A percentile compares a stretch with the other conserved stretches of the same genome.
These are phyloP conservation scores for Metroxylon sagu DNA, from an alignment of 176 grass and related monocot species.

Conservation along the genomic window DNA sequence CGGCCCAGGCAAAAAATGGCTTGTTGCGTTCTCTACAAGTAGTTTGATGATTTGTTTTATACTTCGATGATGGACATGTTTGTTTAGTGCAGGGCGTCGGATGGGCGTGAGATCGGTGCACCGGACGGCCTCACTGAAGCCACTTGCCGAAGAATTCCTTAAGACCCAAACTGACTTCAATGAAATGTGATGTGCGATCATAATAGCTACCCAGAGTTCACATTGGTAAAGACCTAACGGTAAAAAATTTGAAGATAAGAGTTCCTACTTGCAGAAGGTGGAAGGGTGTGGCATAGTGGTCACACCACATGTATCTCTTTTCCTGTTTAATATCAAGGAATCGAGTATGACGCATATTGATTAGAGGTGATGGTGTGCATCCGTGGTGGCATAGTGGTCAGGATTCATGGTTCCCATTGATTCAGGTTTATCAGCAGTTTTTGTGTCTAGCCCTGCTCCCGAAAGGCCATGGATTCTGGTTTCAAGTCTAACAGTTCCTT, in stretches of 20 bases:
- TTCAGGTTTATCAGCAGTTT: constrained; percentile 16
- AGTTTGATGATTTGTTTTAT: too few species aligned
- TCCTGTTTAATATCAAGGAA: too few species aligned
- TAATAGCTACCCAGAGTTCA: too few species aligned
- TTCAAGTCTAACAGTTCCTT: constrained; percentile 18
- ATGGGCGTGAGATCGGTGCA: constrained; percentile 27
- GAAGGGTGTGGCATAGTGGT: too few species aligned
- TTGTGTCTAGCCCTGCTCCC: constrained; percentile 19
- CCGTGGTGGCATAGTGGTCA: constrained; percentile 27
- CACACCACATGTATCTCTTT: too few species aligned
- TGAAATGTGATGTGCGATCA: too few species aligned
- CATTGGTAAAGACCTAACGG: too few species aligned
- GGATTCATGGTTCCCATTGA: constrained; percentile 7
- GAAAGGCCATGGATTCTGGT: constrained; percentile 2
- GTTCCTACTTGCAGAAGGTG: too few species aligned
- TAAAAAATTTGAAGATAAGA: too few species aligned
- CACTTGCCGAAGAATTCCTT: constrained; percentile 23
- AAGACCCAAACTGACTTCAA: too few species aligned
- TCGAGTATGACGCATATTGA: constrained; percentile 13
- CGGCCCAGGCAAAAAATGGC: too few species aligned
- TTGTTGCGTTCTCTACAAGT: too few species aligned
- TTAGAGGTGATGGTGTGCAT: constrained; percentile 38
- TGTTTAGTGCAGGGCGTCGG: constrained; percentile 17
- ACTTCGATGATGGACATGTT: not conserved
- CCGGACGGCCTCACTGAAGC: constrained; percentile 8